Percentiles rank a stretch among this genome's conserved stretches.
phyloP scores from a whole-genome alignment of 1,284 basidiomycete genomes.

The Apiotrichum porosum region DNA sequence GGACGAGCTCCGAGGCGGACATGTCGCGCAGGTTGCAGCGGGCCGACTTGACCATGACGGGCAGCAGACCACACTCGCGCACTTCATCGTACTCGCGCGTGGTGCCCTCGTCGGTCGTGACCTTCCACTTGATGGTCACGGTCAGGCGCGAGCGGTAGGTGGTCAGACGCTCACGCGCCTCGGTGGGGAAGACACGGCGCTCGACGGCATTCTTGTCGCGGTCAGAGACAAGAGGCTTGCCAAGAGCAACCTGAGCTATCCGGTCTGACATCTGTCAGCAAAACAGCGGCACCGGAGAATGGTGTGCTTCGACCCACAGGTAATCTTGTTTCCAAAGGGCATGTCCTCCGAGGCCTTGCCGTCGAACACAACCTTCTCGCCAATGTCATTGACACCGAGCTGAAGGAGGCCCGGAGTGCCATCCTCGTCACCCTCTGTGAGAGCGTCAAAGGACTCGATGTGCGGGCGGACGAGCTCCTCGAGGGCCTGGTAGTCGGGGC shows the following conservation, averaged over 20 bases:
- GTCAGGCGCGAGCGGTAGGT: constrained; percentile 71
- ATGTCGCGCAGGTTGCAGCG: constrained; percentile 85
- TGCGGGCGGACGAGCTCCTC: constrained; percentile 93
- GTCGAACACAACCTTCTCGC: constrained; percentile 88
- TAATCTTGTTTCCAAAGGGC: constrained; percentile 74
- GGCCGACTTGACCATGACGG: constrained; percentile 97
- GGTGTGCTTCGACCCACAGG: constrained; percentile 62
- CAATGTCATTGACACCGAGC: constrained; percentile 76
- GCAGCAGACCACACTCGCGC: constrained; percentile 85
- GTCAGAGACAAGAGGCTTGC: constrained; percentile 81
- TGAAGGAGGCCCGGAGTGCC: constrained; percentile 76
- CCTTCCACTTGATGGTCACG: constrained; percentile 82
- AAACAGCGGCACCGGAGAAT: no score
- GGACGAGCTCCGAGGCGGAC: constrained; percentile 80
- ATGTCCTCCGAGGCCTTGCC: constrained; percentile 59
- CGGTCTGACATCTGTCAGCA: constrained; percentile 58
- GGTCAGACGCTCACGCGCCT: constrained; percentile 56
- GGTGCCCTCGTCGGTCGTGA: constrained; percentile 59
- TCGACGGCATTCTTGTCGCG: constrained; percentile 71
- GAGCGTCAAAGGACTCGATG: constrained; percentile 92
- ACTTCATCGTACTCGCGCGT: constrained; percentile 59
- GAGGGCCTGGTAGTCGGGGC: constrained; percentile 71
- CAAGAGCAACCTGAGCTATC: constrained; percentile 81
- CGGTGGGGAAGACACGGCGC: constrained; percentile 77
- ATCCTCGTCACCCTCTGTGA: constrained; percentile 78